A percentile compares a stretch with the other conserved stretches of the same genome.
Evolutionary conservation across 352 stramenopile genomes (phyloP).

Genomic region (Pythium chondricola): DNA sequence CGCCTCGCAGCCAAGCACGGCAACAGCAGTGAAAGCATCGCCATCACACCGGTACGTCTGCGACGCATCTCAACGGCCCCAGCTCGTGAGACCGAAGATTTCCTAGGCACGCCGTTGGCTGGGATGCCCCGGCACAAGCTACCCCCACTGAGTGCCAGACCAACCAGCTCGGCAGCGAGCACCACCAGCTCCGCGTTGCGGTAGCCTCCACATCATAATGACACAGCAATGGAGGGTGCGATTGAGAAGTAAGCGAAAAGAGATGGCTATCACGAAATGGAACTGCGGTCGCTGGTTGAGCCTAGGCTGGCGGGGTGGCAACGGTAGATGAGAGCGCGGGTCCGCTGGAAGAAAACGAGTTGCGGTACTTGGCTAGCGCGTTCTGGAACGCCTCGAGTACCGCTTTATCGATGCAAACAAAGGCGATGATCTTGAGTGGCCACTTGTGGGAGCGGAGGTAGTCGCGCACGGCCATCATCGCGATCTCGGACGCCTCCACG

Average conservation of each 20-base stretch:
- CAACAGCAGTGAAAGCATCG: conserved; percentile 17
- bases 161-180: conserved; percentile 3
- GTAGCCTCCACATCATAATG: too few relatives aligned
- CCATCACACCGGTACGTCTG: conserved; percentile 28
- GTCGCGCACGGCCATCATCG: conserved; percentile 36
- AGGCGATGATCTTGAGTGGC: conserved; percentile 27
- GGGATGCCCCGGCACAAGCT: conserved; percentile 22
- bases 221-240: too few relatives aligned
- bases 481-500: conserved; percentile 26
- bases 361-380: conserved; percentile 1
- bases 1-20: too few relatives aligned
- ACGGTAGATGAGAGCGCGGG: background rate
- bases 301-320: background rate
- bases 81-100: conserved; percentile 17
- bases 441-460: conserved; percentile 31
- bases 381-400: conserved; percentile 28
- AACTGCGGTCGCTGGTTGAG: too few relatives aligned
- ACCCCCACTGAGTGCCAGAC: conserved; percentile 33
- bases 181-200: background rate
- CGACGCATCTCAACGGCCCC: conserved; percentile 42
- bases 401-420: conserved; percentile 46
- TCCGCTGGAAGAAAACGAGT: conserved; percentile 6
- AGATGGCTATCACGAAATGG: too few relatives aligned
- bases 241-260: too few relatives aligned
- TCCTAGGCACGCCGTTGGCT: too few relatives aligned